These are phyloP conservation scores for Rhizopogon sp. DNA, from an alignment of 768 basidiomycete genomes.

Conservation along the genomic window DNA sequence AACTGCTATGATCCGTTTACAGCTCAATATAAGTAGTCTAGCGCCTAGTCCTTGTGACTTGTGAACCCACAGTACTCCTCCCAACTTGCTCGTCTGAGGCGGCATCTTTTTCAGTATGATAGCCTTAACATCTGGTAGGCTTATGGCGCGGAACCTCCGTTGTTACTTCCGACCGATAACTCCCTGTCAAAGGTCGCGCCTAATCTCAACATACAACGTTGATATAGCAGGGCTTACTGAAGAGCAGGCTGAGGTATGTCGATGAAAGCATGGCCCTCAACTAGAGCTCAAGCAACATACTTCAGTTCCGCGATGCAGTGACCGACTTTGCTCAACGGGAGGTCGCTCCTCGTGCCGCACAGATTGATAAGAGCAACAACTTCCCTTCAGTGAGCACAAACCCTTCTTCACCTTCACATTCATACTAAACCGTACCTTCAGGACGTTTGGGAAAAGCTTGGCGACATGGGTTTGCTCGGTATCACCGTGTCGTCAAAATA, in stretches of 20 bases:
- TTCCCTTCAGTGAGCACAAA: constrained; percentile 59
- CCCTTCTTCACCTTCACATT: not conserved
- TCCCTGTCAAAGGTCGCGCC: constrained; percentile 2
- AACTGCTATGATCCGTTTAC: not conserved
- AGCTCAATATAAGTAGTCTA: no score
- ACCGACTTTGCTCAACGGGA: constrained; percentile 78
- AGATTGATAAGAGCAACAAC: constrained; percentile 81
- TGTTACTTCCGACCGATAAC: not conserved
- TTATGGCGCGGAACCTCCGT: not conserved
- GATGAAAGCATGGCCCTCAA: not conserved
- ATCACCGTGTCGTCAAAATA: constrained; percentile 78
- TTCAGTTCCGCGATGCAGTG: constrained; percentile 78
- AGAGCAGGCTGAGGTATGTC: constrained; percentile 71
- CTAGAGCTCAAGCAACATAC: not conserved
- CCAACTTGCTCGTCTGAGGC: not conserved
- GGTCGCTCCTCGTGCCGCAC: constrained; percentile 77
- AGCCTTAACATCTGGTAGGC: not conserved
- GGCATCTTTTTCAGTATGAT: not conserved
- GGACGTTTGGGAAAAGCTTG: constrained; percentile 87
- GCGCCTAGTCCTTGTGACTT: no score
- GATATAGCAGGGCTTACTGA: constrained; percentile 74
- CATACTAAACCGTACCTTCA: constrained; percentile 26
- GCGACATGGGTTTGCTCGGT: constrained; percentile 89
- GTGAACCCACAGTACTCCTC: no score
- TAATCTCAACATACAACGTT: constrained; percentile 62